Evolutionary conservation across 2,329 filamentous ascomycete genomes (phyloP).

Genomic region (Trichoderma sp.): DNA sequence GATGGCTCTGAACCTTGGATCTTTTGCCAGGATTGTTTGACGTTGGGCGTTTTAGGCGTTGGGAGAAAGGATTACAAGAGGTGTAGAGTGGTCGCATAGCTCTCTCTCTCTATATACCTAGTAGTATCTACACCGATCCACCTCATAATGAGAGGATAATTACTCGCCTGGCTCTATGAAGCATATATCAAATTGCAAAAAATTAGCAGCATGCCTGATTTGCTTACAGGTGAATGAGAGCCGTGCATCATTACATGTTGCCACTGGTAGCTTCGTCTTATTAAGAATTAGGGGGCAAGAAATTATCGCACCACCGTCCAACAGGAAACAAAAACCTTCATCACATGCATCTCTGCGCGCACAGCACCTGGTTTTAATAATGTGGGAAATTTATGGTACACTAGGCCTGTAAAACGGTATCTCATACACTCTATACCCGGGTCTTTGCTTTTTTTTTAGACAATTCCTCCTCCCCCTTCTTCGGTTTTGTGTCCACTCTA

Average conservation of each 20-base stretch:
- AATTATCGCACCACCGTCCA: neutral
- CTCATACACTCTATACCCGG: constrained; percentile 56
- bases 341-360: constrained; percentile 30
- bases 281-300: neutral
- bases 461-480: constrained; percentile 28
- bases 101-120: neutral
- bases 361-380: constrained; percentile 34
- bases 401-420: constrained; percentile 50
- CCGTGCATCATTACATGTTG: no score
- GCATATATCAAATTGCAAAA: neutral
- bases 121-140: neutral
- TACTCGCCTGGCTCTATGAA: neutral
- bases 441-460: constrained; percentile 36
- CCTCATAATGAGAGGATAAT: neutral
- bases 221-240: neutral
- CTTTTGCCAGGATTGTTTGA: neutral
- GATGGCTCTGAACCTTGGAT: neutral
- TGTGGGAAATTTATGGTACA: constrained; percentile 53
- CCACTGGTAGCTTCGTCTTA: neutral
- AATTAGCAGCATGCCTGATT: no score
- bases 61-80: neutral
- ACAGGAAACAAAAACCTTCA: neutral
- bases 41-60: constrained; percentile 19
- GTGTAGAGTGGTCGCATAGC: neutral
- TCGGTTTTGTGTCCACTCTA: constrained; percentile 23